phyloP scores from a whole-genome alignment of 2,329 filamentous ascomycete genomes.

The Cryphonectria japonica region DNA sequence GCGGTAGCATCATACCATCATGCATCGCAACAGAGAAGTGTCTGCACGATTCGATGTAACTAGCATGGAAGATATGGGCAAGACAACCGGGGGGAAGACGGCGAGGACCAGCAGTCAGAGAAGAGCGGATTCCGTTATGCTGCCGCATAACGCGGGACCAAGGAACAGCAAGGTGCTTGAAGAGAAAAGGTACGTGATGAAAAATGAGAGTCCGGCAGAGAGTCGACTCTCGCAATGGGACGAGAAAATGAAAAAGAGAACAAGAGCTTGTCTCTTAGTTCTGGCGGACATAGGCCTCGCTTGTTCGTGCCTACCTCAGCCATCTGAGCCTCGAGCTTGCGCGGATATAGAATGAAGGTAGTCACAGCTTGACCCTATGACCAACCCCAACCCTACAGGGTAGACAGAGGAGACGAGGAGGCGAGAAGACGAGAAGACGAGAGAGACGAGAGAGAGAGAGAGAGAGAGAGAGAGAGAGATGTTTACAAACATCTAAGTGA shows the following conservation, averaged over 20 bases:
- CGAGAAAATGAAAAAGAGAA: background rate
- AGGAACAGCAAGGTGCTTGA: background rate
- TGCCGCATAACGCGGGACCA: background rate
- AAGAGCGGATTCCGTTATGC: background rate
- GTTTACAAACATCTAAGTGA: background rate
- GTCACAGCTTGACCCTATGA: background rate
- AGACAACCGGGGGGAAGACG: background rate
- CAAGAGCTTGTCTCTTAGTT: too few species aligned
- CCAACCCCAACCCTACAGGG: background rate
- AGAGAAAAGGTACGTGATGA: background rate
- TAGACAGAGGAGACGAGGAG: background rate
- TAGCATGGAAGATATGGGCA: background rate
- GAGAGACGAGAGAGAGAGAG: too few species aligned
- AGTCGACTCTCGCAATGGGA: background rate
- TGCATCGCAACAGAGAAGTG: background rate
- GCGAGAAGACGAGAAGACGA: background rate
- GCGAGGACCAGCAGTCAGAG: background rate
- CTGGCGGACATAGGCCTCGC: background rate
- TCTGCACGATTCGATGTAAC: background rate
- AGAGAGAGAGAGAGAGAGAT: background rate
- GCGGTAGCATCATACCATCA: background rate
- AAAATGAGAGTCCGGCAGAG: background rate
- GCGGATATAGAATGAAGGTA: background rate
- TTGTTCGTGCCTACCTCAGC: background rate
- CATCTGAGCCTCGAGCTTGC: background rate